These are phyloP conservation scores for Trichoderma sp. DNA, from an alignment of 2,329 filamentous ascomycete species.

Conservation along the genomic window DNA sequence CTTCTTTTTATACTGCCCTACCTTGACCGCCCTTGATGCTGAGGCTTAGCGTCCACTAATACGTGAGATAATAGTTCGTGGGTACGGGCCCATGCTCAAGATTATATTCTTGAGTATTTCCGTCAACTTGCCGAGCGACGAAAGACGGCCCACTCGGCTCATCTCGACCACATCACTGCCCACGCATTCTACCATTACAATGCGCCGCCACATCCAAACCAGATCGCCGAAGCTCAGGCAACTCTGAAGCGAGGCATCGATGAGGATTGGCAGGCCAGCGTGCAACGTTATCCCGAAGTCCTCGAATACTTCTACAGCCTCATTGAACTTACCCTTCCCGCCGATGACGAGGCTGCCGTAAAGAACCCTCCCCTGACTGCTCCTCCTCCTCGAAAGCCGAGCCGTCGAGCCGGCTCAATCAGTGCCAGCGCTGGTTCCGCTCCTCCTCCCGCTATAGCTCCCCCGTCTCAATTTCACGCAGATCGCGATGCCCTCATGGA, in stretches of 20 bases:
- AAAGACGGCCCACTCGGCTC: constrained; percentile 53
- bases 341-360: constrained; percentile 57
- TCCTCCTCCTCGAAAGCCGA: constrained; percentile 48
- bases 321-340: constrained; percentile 63
- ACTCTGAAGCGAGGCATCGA: constrained; percentile 71
- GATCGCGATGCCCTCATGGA: constrained; percentile 25
- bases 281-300: constrained; percentile 76
- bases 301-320: constrained; percentile 76
- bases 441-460: constrained; percentile 17
- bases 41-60: constrained; percentile 20
- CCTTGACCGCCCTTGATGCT: constrained; percentile 6
- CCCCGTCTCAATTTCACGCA: constrained; percentile 27
- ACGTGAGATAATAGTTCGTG: constrained; percentile 47
- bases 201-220: constrained; percentile 55
- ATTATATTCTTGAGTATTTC: constrained; percentile 67
- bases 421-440: constrained; percentile 34
- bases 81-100: constrained; percentile 64
- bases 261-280: constrained; percentile 73
- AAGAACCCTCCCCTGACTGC: constrained; percentile 59
- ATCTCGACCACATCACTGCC: constrained; percentile 54
- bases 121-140: constrained; percentile 58
- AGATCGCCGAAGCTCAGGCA: constrained; percentile 63
- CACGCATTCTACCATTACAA: constrained; percentile 58
- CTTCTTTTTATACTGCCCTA: neutral
- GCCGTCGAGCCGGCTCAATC: constrained; percentile 39